These are phyloP conservation scores for Rhodotorula kratochvilovae DNA, from an alignment of 768 basidiomycete species.

Conservation along the genomic window DNA sequence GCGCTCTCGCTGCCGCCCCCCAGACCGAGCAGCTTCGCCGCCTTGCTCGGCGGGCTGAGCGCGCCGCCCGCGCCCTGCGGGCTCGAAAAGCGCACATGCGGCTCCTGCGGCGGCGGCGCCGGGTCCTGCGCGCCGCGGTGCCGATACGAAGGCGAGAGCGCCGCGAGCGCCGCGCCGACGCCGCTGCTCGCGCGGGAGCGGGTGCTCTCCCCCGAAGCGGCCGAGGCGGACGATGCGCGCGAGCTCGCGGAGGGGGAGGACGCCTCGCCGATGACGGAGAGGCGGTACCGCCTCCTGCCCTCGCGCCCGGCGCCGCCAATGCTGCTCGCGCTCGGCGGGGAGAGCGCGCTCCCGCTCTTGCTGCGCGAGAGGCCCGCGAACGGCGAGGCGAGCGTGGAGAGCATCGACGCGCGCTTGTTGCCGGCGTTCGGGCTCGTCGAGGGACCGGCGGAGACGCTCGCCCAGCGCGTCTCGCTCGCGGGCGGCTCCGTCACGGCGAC, in stretches of 20 bases:
- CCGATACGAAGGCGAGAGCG: no score
- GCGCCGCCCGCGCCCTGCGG: no score
- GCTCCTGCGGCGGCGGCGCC: not conserved
- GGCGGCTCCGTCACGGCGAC: no score
- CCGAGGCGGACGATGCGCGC: not conserved
- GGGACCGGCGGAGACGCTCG: no score
- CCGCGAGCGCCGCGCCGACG: no score
- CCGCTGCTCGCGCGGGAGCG: no score
- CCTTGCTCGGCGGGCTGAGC: not conserved
- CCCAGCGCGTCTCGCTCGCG: no score
- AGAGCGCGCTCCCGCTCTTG: not conserved
- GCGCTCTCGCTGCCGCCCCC: not conserved
- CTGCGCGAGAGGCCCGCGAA: not conserved
- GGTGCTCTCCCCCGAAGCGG: no score
- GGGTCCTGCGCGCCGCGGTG: no score
- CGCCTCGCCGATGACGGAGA: not conserved
- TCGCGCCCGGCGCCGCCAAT: not conserved
- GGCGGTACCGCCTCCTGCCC: not conserved
- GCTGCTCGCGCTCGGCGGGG: not conserved
- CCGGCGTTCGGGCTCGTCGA: not conserved
- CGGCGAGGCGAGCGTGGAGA: not conserved
- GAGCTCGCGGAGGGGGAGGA: not conserved
- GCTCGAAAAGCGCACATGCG: no score
- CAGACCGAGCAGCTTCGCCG: constrained; percentile 8
- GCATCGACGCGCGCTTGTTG: not conserved